A percentile compares a stretch with the other conserved stretches of the same genome.
Evolutionary conservation across 164 flowering plant genomes (phyloP).

Genomic region (Aristolochia fimbriata): DNA sequence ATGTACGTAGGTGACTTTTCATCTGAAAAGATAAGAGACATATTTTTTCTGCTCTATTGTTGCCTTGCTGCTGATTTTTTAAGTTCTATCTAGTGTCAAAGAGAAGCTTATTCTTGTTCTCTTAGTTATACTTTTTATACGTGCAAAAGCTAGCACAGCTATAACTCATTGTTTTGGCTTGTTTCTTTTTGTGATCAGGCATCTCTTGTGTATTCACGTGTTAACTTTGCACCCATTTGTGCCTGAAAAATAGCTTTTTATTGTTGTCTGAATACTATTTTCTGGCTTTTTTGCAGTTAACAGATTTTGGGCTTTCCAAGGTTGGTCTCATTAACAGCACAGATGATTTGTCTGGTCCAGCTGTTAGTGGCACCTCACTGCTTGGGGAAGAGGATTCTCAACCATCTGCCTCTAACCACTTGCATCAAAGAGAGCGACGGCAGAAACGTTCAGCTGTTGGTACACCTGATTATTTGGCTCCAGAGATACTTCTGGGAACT

Average conservation of each 20-base stretch:
- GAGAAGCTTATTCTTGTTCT: no score
- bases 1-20: no score
- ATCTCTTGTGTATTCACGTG: neutral
- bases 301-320: conserved; percentile 98
- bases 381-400: conserved; percentile 65
- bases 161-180: no score
- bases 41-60: no score
- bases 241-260: neutral
- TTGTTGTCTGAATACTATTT: neutral
- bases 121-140: no score
- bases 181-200: no score
- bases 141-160: no score
- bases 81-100: no score
- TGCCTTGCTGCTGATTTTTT: no score
- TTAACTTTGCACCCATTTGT: neutral
- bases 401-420: conserved; percentile 38
- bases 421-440: conserved; percentile 55
- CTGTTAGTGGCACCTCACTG: conserved; percentile 76
- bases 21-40: no score
- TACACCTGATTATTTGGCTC: conserved; percentile 99
- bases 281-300: conserved; percentile 48
- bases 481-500: conserved; percentile 96
- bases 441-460: conserved; percentile 98
- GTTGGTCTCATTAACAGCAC: conserved; percentile 99
- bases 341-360: conserved; percentile 97